Evolutionary conservation across 2,329 filamentous ascomycete species (phyloP), one percentile per base, ranked within the genome.

Genomic region (Graphilbum sp.): DNA sequence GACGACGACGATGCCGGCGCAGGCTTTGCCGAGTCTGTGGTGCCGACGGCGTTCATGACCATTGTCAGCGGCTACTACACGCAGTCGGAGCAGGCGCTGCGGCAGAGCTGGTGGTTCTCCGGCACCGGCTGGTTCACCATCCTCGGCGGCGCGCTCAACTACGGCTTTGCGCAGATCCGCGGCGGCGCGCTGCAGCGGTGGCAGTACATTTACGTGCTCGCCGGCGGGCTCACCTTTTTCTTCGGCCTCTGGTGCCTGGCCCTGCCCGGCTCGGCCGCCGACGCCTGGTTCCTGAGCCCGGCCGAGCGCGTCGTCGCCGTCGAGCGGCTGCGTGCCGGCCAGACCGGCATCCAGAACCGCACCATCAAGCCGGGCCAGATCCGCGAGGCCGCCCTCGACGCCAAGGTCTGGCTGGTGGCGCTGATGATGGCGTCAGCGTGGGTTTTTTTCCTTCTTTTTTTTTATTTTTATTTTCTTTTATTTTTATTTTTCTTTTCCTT

Each of bases 161-260:
- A 79, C 50, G 77, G 66, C 3, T 79, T 80, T 49, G 74, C 71
- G 0, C 74, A 79, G 52, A 71, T 81, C 35, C 55, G 50, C n/a
- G n/a, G n/a, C n/a, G n/a, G n/a, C n/a, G n/a, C n/a, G n/a, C n/a
- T n/a, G n/a, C 0, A 59, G 63, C 2, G 71, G 70, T 85, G 78
- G 77, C 76, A 81, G 56, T 80, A 79, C 47, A 76, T 82, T 41
- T 82, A 80, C 50, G 59, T 82, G 13, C 57, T 81, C n/a, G 74
- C 75, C 1, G 76, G 76, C 0, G 60, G 60, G 0, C 48, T 81
- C 35, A 81, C 77, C 0, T 69, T 79, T 30, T 34, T 78, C 0
- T 80, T 79, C 46, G 77, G 76, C 0, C 39, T 75, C 49, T 83
- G 77, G 54, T 79, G 79, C 47, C 60, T 63, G 8, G 59, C 81